phyloP scores from a whole-genome alignment of 768 basidiomycete genomes.

The Hemileccinum rubropunctum region DNA sequence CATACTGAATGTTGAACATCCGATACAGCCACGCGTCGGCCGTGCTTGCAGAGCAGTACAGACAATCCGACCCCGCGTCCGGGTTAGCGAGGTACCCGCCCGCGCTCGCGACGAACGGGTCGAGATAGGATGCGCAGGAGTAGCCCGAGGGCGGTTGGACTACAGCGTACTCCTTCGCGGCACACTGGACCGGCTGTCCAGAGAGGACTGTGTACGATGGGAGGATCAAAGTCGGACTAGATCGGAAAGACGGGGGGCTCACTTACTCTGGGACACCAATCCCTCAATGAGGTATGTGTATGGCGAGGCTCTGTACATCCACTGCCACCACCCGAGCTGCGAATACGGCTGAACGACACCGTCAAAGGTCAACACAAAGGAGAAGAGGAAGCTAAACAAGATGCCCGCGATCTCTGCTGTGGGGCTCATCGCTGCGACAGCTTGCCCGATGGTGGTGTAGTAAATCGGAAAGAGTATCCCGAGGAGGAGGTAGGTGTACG shows the following conservation, averaged over 20 bases:
- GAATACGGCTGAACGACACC: constrained; percentile 66
- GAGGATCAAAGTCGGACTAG: too few relatives aligned
- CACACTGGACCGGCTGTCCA: constrained; percentile 49
- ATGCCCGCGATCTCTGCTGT: constrained; percentile 59
- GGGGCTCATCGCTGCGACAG: constrained; percentile 59
- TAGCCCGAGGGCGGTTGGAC: constrained; percentile 46
- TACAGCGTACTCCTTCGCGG: constrained; percentile 56
- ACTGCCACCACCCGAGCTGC: constrained; percentile 65
- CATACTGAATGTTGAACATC: constrained; percentile 60
- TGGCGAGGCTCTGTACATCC: constrained; percentile 62
- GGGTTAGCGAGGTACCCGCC: constrained; percentile 52
- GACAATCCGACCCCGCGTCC: constrained; percentile 37
- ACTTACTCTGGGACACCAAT: constrained; percentile 43
- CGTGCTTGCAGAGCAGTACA: constrained; percentile 54
- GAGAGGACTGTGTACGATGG: constrained; percentile 44
- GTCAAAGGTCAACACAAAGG: constrained; percentile 64
- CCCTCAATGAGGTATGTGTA: constrained; percentile 57
- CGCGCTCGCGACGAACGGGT: constrained; percentile 36
- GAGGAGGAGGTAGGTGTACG: constrained; percentile 57
- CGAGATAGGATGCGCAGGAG: constrained; percentile 47
- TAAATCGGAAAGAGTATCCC: constrained; percentile 56
- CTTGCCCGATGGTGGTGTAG: constrained; percentile 60
- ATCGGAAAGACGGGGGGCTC: too few relatives aligned
- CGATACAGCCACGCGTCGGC: constrained; percentile 49
- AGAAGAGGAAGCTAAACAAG: constrained; percentile 56